Percentiles rank a stretch among this genome's conserved stretches.
phyloP scores from a whole-genome alignment of 2,329 filamentous ascomycete genomes.

The Penicillium janthinellum region DNA sequence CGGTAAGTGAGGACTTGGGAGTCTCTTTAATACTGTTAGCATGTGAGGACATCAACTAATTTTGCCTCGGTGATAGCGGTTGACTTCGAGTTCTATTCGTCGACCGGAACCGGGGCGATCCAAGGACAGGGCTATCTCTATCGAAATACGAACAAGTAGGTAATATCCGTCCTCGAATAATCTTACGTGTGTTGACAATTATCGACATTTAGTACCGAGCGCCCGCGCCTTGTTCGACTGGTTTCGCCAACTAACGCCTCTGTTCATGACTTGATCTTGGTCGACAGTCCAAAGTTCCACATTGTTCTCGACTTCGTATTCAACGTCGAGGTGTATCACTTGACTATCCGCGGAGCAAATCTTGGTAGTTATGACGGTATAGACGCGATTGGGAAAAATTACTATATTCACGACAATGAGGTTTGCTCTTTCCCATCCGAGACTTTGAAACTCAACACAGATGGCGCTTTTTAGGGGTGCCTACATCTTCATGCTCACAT shows the following conservation, averaged over 20 bases:
- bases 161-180: neutral
- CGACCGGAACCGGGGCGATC: slow-evolving; percentile 37
- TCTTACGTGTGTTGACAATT: neutral
- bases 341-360: slow-evolving; percentile 41
- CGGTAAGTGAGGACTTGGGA: slow-evolving; percentile 15
- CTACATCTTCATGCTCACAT: neutral
- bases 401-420: slow-evolving; percentile 42
- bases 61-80: slow-evolving; percentile 21
- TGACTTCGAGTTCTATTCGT: slow-evolving; percentile 41
- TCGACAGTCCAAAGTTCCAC: slow-evolving; percentile 42
- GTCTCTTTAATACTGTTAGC: neutral
- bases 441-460: too few relatives aligned
- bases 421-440: neutral
- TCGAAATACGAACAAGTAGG: slow-evolving; percentile 32
- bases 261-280: slow-evolving; percentile 36
- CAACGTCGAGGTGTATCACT: slow-evolving; percentile 43
- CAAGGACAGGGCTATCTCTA: slow-evolving; percentile 41
- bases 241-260: slow-evolving; percentile 30
- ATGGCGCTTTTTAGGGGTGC: too few relatives aligned
- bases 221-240: slow-evolving; percentile 27
- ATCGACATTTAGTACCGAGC: slow-evolving; percentile 14
- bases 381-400: slow-evolving; percentile 41
- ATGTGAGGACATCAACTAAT: neutral
- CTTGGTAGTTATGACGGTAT: slow-evolving; percentile 43
- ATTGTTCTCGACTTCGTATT: slow-evolving; percentile 39